phyloP scores from a whole-genome alignment of 805 yeast species.

The Candida sakaeoensis region DNA sequence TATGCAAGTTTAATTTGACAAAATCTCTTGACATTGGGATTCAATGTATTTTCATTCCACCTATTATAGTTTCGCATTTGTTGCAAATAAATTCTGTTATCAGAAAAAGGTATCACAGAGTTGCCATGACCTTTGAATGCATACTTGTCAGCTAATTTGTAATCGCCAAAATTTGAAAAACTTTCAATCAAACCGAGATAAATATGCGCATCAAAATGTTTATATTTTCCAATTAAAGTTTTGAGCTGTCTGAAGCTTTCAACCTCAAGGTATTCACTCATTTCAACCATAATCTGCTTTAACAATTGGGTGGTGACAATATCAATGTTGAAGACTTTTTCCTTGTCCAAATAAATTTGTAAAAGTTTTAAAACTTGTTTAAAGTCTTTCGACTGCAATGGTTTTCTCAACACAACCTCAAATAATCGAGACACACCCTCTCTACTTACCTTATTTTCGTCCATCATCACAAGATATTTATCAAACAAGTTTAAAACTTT shows the following conservation, averaged over 20 bases:
- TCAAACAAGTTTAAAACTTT: conserved; percentile 28
- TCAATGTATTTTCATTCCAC: conserved; percentile 21
- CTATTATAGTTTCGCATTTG: conserved; percentile 28
- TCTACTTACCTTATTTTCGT: conserved; percentile 11
- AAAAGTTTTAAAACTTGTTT: conserved; percentile 7
- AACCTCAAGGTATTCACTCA: conserved; percentile 8
- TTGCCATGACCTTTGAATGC: conserved; percentile 28
- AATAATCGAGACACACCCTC: conserved; percentile 20
- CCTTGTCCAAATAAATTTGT: neutral
- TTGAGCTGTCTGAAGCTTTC: neutral
- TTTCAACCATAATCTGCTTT: conserved; percentile 12
- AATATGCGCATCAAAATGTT: conserved; percentile 21
- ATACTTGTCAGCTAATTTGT: conserved; percentile 29
- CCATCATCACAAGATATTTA: conserved; percentile 19
- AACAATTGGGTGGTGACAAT: conserved; percentile 11
- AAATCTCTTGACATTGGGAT: conserved; percentile 2
- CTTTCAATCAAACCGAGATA: conserved; percentile 25
- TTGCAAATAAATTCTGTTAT: conserved; percentile 21
- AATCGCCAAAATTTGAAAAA: conserved; percentile 27
- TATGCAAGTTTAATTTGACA: conserved; percentile 5
- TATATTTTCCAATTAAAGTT: conserved; percentile 5
- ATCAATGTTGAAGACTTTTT: neutral
- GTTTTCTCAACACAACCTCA: conserved; percentile 24
- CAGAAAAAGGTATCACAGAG: conserved; percentile 26
- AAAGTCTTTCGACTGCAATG: conserved; percentile 16